phyloP scores from a whole-genome alignment of 495 filamentous ascomycete species.

The Aspergillus bridgeri region DNA sequence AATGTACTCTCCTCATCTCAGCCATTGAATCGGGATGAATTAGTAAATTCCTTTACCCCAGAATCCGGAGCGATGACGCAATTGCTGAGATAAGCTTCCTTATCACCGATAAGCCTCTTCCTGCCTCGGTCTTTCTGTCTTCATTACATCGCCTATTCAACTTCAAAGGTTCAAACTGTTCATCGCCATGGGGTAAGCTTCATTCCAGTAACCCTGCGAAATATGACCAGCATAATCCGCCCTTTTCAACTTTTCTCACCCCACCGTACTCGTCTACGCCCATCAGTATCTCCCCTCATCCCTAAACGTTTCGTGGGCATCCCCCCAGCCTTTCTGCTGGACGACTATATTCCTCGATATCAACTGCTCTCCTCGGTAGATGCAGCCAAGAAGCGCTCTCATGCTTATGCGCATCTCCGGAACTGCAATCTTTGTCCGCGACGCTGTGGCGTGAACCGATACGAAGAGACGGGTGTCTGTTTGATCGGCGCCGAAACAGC shows the following conservation, averaged over 20 bases:
- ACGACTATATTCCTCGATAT: conserved; percentile 69
- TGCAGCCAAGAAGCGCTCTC: conserved; percentile 60
- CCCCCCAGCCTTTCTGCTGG: conserved; percentile 71
- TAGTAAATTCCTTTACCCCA: neutral
- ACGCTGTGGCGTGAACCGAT: conserved; percentile 69
- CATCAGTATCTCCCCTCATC: conserved; percentile 11
- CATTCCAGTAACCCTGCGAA: neutral
- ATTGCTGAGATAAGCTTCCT: conserved; percentile 18
- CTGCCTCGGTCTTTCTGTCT: neutral
- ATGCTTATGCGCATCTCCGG: conserved; percentile 62
- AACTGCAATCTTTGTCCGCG: conserved; percentile 77
- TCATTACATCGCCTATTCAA: neutral
- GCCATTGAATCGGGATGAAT: neutral
- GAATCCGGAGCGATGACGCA: conserved; percentile 16
- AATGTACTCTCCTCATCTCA: too few species aligned
- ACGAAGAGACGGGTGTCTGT: conserved; percentile 67
- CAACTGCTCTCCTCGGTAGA: conserved; percentile 56
- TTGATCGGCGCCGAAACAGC: conserved; percentile 66
- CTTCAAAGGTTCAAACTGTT: neutral
- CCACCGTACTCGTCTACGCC: neutral
- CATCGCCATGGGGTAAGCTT: neutral
- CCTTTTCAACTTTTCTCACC: conserved; percentile 3
- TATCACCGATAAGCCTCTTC: conserved; percentile 10
- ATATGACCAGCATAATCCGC: conserved; percentile 16
- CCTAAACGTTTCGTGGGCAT: conserved; percentile 54